phyloP scores from a whole-genome alignment of 2,329 filamentous ascomycete species.

The Epichloe hybrida region DNA sequence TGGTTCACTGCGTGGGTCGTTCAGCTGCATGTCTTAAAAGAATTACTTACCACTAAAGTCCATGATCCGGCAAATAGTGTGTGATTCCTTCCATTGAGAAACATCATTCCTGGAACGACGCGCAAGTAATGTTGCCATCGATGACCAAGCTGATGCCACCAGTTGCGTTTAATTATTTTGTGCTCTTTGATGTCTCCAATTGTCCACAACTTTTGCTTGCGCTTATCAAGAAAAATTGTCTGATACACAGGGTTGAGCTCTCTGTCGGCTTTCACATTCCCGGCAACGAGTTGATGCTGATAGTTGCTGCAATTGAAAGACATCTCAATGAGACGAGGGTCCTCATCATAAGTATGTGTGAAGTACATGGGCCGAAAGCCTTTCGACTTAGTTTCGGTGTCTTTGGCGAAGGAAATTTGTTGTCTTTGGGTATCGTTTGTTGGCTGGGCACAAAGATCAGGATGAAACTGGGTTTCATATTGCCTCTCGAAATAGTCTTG shows the following conservation, averaged over 20 bases:
- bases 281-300: slow-evolving; percentile 52
- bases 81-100: slow-evolving; percentile 50
- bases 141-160: slow-evolving; percentile 57
- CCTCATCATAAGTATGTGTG: slow-evolving; percentile 43
- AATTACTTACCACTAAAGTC: slow-evolving; percentile 48
- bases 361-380: slow-evolving; percentile 53
- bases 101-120: slow-evolving; percentile 59
- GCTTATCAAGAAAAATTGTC: slow-evolving; percentile 51
- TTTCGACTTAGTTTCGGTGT: slow-evolving; percentile 34
- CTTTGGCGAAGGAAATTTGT: slow-evolving; percentile 27
- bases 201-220: slow-evolving; percentile 42
- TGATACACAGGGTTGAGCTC: slow-evolving; percentile 53
- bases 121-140: slow-evolving; percentile 49
- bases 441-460: slow-evolving; percentile 35
- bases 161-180: slow-evolving; percentile 50
- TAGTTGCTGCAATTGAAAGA: slow-evolving; percentile 67
- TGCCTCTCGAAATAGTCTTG: slow-evolving; percentile 50
- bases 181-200: slow-evolving; percentile 42
- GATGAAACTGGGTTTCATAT: slow-evolving; percentile 49
- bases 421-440: slow-evolving; percentile 25
- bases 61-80: slow-evolving; percentile 54
- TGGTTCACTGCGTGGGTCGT: neutral
- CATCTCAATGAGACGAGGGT: slow-evolving; percentile 50
- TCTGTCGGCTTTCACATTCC: slow-evolving; percentile 8
- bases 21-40: no score